Percentiles rank a stretch among this genome's conserved stretches.
phyloP scores from a whole-genome alignment of 768 basidiomycete genomes.

The Filobasidium wieringae region DNA sequence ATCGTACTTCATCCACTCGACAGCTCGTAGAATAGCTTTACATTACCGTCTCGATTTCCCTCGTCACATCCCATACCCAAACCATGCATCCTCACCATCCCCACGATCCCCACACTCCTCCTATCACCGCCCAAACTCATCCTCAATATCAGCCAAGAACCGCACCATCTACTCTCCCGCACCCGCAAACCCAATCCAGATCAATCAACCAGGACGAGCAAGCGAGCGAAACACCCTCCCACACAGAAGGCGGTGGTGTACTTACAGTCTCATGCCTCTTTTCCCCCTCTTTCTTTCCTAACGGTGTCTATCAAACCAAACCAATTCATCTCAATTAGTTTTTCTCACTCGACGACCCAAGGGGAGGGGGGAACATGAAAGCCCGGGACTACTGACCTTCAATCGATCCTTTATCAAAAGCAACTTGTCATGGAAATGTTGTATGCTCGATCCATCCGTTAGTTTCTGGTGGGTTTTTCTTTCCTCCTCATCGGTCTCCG shows the following conservation, averaged over 20 bases:
- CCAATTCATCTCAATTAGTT: background rate
- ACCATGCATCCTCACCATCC: too few relatives aligned
- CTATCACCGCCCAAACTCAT: too few relatives aligned
- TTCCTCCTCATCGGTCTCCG: background rate
- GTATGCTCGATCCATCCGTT: conserved; percentile 49
- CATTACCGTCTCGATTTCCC: too few relatives aligned
- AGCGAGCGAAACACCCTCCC: too few relatives aligned
- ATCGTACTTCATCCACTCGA: too few relatives aligned
- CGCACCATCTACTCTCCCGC: too few relatives aligned
- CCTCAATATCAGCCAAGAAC: too few relatives aligned
- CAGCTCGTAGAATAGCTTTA: too few relatives aligned
- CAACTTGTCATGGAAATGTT: conserved; percentile 79
- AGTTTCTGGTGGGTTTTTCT: conserved; percentile 46
- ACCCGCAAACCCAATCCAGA: too few relatives aligned
- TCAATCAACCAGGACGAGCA: too few relatives aligned
- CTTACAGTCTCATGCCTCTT: conserved; percentile 61
- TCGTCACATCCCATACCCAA: too few relatives aligned
- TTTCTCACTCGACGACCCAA: background rate
- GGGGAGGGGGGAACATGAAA: background rate
- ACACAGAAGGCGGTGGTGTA: conserved; percentile 1
- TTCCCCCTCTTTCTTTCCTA: conserved; percentile 56
- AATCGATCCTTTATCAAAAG: conserved; percentile 59
- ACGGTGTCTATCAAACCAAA: conserved; percentile 44
- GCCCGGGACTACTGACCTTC: conserved; percentile 42
- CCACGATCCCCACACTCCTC: too few relatives aligned